Conservation (phyloP, 495 filamentous ascomycete species). For the Eremomyces bilateralis region DNA sequence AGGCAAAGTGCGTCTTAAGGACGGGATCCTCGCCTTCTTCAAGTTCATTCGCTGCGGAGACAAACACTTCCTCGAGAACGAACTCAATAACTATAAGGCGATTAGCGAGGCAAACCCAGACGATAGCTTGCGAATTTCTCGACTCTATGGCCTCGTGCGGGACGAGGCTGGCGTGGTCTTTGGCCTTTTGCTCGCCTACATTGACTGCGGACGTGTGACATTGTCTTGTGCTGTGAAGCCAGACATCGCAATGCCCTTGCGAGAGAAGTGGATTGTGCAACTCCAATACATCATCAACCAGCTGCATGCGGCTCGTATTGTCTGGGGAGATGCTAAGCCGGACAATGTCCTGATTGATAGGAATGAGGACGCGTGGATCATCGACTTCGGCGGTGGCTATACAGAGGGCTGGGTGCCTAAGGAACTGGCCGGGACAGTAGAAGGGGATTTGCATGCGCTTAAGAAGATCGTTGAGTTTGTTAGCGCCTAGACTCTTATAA, state of each 20-base stretch:
- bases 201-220: conserved; percentile 6
- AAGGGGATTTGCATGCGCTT: conserved; percentile 8
- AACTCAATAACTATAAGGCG: too few species aligned
- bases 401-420: conserved; percentile 15
- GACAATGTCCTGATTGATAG: conserved; percentile 16
- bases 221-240: conserved; percentile 3
- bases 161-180: too few species aligned
- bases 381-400: conserved; percentile 17
- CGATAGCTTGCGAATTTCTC: too few species aligned
- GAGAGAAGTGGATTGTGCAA: conserved; percentile 13
- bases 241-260: conserved; percentile 3
- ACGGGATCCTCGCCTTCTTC: too few species aligned
- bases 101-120: too few species aligned
- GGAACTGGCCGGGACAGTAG: conserved; percentile 6
- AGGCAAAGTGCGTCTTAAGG: too few species aligned
- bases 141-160: too few species aligned
- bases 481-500: too few species aligned
- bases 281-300: conserved; percentile 10
- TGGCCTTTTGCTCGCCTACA: conserved; percentile 7
- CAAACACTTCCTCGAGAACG: too few species aligned
- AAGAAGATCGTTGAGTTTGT: too few species aligned
- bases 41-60: too few species aligned
- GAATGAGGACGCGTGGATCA: conserved; percentile 13
- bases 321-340: conserved; percentile 19
- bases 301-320: conserved; percentile 14